Evolutionary conservation across 2,329 filamentous ascomycete genomes (phyloP).

Genomic region (Sclerotinia borealis): DNA sequence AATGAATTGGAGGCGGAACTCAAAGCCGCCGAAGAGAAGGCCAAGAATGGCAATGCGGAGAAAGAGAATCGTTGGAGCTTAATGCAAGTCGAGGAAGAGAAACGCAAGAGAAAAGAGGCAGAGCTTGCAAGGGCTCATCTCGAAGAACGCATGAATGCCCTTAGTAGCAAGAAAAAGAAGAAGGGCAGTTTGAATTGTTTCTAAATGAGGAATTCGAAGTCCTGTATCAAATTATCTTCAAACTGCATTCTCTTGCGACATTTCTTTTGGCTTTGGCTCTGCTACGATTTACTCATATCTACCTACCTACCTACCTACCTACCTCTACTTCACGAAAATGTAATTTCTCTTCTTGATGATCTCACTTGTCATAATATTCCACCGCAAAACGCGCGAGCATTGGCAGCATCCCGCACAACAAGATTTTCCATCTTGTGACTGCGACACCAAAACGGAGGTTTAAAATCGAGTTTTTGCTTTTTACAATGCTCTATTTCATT

Average conservation of each 20-base stretch:
- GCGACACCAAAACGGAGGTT: background rate
- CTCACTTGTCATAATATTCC: background rate
- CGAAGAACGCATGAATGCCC: slow-evolving; percentile 89
- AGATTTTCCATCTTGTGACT: background rate
- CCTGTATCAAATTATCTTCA: background rate
- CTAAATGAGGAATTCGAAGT: slow-evolving; percentile 20
- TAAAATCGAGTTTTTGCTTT: background rate
- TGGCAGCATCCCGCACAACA: background rate
- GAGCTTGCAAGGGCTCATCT: slow-evolving; percentile 84
- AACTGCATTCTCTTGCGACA: background rate
- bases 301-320: background rate
- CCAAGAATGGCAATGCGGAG: slow-evolving; percentile 28
- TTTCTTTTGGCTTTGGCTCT: background rate
- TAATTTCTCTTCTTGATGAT: background rate
- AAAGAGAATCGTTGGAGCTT: slow-evolving; percentile 57
- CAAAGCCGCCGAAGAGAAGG: slow-evolving; percentile 50
- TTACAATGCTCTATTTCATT: background rate
- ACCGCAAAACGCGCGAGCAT: background rate
- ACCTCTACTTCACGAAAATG: slow-evolving; percentile 4
- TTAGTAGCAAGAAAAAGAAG: slow-evolving; percentile 68
- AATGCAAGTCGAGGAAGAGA: slow-evolving; percentile 92
- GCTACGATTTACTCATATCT: background rate
- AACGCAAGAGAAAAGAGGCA: slow-evolving; percentile 83
- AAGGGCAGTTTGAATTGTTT: slow-evolving; percentile 97
- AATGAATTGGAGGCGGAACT: slow-evolving; percentile 40